A percentile compares a stretch with the other conserved stretches of the same genome.
Evolutionary conservation across 1,284 basidiomycete species (phyloP).

Genomic region (Puccinia triticina): DNA sequence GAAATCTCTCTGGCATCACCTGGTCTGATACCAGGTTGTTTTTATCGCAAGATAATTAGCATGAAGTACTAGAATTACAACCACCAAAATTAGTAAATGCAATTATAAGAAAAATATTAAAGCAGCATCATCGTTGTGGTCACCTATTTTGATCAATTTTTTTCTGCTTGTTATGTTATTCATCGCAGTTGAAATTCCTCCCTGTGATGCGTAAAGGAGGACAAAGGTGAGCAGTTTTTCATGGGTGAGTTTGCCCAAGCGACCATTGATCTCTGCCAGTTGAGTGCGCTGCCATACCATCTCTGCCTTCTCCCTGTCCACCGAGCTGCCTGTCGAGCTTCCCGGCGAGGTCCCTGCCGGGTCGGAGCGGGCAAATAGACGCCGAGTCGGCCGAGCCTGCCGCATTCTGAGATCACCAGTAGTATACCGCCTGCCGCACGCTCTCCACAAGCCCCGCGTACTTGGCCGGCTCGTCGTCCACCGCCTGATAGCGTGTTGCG

Average conservation of each 20-base stretch:
- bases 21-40: no score
- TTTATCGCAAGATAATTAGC: no score
- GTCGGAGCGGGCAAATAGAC: no score
- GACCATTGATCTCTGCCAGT: not conserved
- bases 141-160: no score
- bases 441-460: not conserved
- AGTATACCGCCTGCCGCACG: not conserved
- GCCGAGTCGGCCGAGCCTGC: not conserved
- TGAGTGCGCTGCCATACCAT: not conserved
- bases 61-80: no score
- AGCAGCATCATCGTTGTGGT: no score
- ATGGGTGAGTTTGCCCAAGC: not conserved
- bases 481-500: not conserved
- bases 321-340: not conserved
- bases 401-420: not conserved
- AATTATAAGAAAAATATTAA: no score
- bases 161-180: no score
- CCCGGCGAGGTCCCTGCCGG: not conserved
- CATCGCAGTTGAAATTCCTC: no score
- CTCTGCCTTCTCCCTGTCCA: not conserved
- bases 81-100: no score
- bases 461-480: not conserved
- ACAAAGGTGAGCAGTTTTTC: not conserved
- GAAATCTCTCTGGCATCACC: no score
- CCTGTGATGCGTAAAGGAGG: no score